Base-by-base conservation (phyloP, 345 rosid genomes). In the Stellera chamaejasme region DNA sequence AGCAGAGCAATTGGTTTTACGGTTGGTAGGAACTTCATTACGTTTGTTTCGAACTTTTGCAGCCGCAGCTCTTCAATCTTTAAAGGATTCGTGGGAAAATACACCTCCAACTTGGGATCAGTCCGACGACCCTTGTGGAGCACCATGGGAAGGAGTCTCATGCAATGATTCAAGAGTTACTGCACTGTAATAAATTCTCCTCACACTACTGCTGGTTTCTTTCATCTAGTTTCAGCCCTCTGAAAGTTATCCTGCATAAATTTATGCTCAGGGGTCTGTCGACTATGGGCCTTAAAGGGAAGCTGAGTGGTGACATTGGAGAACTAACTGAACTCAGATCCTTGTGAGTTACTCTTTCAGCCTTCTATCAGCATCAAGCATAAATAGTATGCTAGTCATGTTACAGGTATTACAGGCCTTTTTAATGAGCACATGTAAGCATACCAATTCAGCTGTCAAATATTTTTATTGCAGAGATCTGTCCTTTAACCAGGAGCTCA, bases 241-340 rank as follows among this genome's bases (percentile, higher is more conserved):
- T 16, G 0, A 15, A 15, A 50, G 14, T 45, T 56, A 19, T 26
- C 36, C 46, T 0, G 15, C 41, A 19, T 19, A 5, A 56, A 11
- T 42, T 43, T 56, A 11, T 16, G 56, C 64, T 51, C 74, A 93
- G 99, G 79, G 83, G 96, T 36, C 62, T 93, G 47, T 93, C 94
- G 54, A 80, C 96, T 49, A 78, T 89, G 91, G 80, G 84, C 52
- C 82, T 93, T 27, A 68, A 69, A 61, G 99, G 99, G 66, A 74
- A 78, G 70, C 79, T 93, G 58, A 81, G 79, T 64, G 97, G 97
- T 23, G 99, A 93, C 75, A 86, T 93, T 63, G 99, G 99, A 44
- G 94, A 76, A 47, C 76, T 93, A 27, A 58, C 81, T n/a, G 94
- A 80, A 67, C 74, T 93, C 72, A 79, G 77, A 84, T 81, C 90